Base-by-base conservation (phyloP, 352 stramenopile genomes). In the Phytopythium kandeliae region DNA sequence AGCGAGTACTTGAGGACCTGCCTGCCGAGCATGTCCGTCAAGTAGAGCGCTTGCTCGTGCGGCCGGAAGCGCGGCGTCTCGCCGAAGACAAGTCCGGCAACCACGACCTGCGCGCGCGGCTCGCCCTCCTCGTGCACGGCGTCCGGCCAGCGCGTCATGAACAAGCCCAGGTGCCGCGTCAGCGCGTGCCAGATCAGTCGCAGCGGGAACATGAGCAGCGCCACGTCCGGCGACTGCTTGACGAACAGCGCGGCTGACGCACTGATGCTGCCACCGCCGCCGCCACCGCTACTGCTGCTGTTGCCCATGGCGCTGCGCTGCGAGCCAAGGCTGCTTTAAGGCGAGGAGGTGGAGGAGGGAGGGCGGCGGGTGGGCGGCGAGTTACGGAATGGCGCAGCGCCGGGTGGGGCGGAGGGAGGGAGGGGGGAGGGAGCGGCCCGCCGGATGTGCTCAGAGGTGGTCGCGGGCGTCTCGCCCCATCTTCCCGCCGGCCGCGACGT, bases 41-140 rank as follows among this genome's bases (percentile, higher is more conserved):
- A 83, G 57, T 86, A 88, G 7, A 88, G 44, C 13, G 74, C 74
- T n/a, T 80, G 62, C 36, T 86, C 72, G 17, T 63, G 34, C 24
- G 58, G 19, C 46, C 74, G 77, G 61, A 86, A 88, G 40, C 75
- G 77, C 35, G 74, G 77, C 1, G 62, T 71, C 58, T 75, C 75
- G 22, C 73, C 76, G 30, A 73, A 79, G 40, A 82, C 63, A 56
- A 87, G 60, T 17, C 60, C 71, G 43, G 69, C 62, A 1, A 62
- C 38, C 24, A 74, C 53, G 15, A 76, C 38, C 34, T 50, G 53
- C 5, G 76, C 68, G 36, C 59, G 55, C 19, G 65, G 68, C 43
- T 85, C 68, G 11, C n/a, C 19, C 22, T 16, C n/a, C 22, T 55
- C 40, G 26, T n/a, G 19, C 16, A 19, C 41, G 12, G 42, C 25